Base-by-base conservation (phyloP, 192 early-diverging fungal species). In the Coemansia sp. region DNA sequence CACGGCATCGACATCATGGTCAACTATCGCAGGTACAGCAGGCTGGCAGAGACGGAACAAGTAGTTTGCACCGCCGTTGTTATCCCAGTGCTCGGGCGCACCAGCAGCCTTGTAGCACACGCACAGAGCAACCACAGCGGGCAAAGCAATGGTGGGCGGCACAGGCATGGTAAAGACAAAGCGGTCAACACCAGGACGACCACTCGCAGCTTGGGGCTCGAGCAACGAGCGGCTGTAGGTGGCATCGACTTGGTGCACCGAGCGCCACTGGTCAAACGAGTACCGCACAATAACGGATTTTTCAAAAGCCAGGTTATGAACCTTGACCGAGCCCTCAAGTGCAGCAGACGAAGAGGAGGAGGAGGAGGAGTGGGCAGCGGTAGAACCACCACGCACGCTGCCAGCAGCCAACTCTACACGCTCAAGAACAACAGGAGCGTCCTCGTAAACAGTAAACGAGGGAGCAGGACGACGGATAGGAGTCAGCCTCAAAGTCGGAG, bases 51-150 rank as follows among this genome's bases (percentile, higher is more conserved):
- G 18, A 38, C 54, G 65, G 50, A 90, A 77, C 49, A 82, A 73
- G 77, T 92, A 93, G 79, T 98, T 98, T 45, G 71, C 64, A 35
- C 90, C 88, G 50, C 60, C 56, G 81, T 98, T 98, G 76, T 93
- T 98, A 80, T 98, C 95, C 95, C 95, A 98, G 69, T 83, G 81
- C 64, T 90, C 87, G n/a, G n/a, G n/a, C 20, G 47, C 51, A 5
- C 82, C 84, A 17, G 73, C 77, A 15, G 93, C 91, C 18, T 61
- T 72, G 63, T 91, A 94, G 6, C 78, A 70, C 24, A 84, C 75
- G 25, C 83, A 84, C 44, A 88, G 55, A 29, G 77, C 85, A 41
- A 87, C 67, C 0, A 78, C 79, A 23, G 50, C 71, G 1, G 57
- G 74, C 47, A 76, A 57, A 6, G 50, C 46, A 32, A 80, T 75